Conservation (phyloP, 2,329 filamentous ascomycete genomes). For the Fonsecaea pedrosoi region DNA sequence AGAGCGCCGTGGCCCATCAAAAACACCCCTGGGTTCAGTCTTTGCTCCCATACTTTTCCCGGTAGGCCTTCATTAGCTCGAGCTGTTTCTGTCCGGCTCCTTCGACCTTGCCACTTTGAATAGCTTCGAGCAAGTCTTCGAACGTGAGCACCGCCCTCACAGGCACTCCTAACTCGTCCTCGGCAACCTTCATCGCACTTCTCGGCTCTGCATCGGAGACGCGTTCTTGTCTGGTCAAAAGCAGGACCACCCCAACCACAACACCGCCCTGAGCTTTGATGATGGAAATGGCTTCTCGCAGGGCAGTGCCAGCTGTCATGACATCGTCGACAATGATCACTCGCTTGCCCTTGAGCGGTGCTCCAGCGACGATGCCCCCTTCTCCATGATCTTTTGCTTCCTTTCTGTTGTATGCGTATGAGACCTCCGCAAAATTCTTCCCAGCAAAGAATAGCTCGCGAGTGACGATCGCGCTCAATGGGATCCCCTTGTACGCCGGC, state of each 20-base stretch:
- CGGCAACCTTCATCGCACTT: slow-evolving; percentile 85
- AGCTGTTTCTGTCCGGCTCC: slow-evolving; percentile 69
- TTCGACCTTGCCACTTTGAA: slow-evolving; percentile 56
- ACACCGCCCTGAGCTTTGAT: slow-evolving; percentile 84
- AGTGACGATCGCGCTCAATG: slow-evolving; percentile 78
- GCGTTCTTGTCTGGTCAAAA: slow-evolving; percentile 73
- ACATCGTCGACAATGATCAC: slow-evolving; percentile 96
- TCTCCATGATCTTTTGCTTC: slow-evolving; percentile 97
- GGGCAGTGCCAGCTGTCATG: slow-evolving; percentile 92
- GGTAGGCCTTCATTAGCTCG: slow-evolving; percentile 75
- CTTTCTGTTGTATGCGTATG: slow-evolving; percentile 94
- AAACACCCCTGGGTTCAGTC: slow-evolving; percentile 38
- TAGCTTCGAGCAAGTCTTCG: slow-evolving; percentile 77
- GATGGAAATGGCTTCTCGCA: slow-evolving; percentile 88
- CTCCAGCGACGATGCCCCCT: slow-evolving; percentile 90
- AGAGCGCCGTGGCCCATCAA: background rate
- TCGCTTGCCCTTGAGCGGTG: slow-evolving; percentile 80
- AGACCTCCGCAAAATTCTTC: slow-evolving; percentile 56
- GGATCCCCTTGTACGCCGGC: slow-evolving; percentile 96
- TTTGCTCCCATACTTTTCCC: slow-evolving; percentile 54
- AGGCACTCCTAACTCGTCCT: slow-evolving; percentile 81
- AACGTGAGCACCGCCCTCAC: slow-evolving; percentile 84
- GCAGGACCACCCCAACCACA: slow-evolving; percentile 85
- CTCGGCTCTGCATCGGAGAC: slow-evolving; percentile 71
- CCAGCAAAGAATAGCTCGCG: slow-evolving; percentile 77